Percentiles rank a stretch among this genome's conserved stretches.
phyloP scores from a whole-genome alignment of 306 rosid species.

The Cicer bijugum region DNA sequence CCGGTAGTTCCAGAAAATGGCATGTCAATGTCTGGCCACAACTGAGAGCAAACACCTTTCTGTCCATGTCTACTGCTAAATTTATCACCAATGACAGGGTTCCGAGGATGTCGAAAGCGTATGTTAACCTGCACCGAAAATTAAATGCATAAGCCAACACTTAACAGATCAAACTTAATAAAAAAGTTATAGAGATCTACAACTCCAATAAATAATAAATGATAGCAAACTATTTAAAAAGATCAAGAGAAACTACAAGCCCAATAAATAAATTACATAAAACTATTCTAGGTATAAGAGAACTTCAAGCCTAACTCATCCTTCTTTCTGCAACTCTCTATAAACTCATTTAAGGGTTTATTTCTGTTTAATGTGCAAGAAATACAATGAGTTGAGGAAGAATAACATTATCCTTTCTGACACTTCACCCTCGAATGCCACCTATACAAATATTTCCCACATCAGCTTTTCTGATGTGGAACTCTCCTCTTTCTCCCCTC shows the following conservation, averaged over 20 bases:
- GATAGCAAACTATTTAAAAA: constrained; percentile 11
- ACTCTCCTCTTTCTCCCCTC: no score
- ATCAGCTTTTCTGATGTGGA: no score
- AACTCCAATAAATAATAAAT: background rate
- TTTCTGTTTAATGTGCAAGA: no score
- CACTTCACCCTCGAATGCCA: no score
- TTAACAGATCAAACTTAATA: constrained; percentile 25
- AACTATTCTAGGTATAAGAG: background rate
- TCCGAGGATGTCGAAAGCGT: constrained; percentile 90
- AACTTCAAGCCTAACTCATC: no score
- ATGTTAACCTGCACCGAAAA: constrained; percentile 70
- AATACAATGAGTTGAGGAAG: no score
- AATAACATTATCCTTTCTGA: no score
- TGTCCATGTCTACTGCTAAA: constrained; percentile 99
- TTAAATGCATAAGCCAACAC: constrained; percentile 5
- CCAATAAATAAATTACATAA: constrained; percentile 9
- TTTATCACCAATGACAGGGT: constrained; percentile 93
- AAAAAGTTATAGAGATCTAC: constrained; percentile 16
- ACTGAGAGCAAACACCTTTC: constrained; percentile 99
- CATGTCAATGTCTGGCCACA: constrained; percentile 98
- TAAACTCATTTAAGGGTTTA: no score
- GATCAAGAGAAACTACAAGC: background rate
- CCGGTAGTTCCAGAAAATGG: constrained; percentile 93
- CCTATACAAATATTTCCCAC: no score
- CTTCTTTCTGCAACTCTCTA: no score